Base-by-base conservation (phyloP, 1,284 basidiomycete genomes). In the Microbotryum lychnidis-dioicae region DNA sequence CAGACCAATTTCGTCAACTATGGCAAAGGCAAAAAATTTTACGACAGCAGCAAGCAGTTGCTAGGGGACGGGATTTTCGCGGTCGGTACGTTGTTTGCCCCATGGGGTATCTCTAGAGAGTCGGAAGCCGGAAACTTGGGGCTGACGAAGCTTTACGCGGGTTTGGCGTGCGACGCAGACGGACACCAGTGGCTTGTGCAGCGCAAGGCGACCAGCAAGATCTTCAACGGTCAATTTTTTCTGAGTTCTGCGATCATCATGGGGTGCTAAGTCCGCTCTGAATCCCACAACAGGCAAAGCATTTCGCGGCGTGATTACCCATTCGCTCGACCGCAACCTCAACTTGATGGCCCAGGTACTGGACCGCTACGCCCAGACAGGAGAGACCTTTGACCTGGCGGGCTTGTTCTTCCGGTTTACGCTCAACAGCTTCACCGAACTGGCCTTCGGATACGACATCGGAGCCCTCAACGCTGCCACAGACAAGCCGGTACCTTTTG, bases 1-100 rank as follows among this genome's bases (percentile, higher is more conserved):
- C 72, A 75, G 67, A 72, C 69, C 48, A 72, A 73, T 61, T 75
- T 75, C 55, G 64, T 68, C 8, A 74, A 73, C 58, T 75, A 60
- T 33, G 68, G 47, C n/a, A 66, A 65, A 44, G 63, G 52, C 16
- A 31, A 31, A 27, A n/a, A 1, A 48, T 42, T 48, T n/a, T 1
- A 9, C 29, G 37, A 21, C 10, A n/a, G 21, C 23, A 10, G 21
- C 14, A 42, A 54, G 42, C 31, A 64, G 45, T 16, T 61, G 18
- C 49, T 67, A 10, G 63, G 63, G 4, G 23, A 57, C 8, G 62
- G 58, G 1, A 60, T 63, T 25, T 65, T 63, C 20, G 33, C 42
- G 6, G 42, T 37, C 20, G 56, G 45, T 46, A 20, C 20, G 12
- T 31, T 31, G 31, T 31, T 10, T 6, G 31, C 31, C 8, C 31